Evolutionary conservation across 169 alveolate genomes (phyloP), one percentile per base, ranked within the genome.

Genomic region (Neospora caninum): DNA sequence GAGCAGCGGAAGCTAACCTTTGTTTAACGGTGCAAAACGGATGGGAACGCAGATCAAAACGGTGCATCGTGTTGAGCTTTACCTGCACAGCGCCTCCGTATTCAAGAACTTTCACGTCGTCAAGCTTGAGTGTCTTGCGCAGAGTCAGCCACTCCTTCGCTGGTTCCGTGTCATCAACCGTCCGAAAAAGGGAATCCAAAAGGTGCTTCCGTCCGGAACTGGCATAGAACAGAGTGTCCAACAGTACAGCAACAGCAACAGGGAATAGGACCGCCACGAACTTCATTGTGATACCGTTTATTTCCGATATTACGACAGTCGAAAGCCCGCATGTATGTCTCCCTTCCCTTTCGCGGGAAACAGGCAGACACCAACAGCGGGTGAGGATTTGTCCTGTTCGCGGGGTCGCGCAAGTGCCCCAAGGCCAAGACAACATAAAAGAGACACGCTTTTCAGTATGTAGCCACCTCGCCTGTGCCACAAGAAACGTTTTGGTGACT

Each of bases 81-180:
- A 82, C 89, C 89, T 41, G 64, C 36, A 82, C 89, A 42, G 89
- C 18, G 53, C 64, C 89, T 22, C 41, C 89, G 64, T 82, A 82
- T 31, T 42, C 64, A 18, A 82, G 89, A 0, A 82, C 39, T 42
- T 36, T 42, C 41, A 82, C 89, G 25, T 82, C 89, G 38, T 41
- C 69, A 7, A 16, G n/a, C 67, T 38, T 82, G 20, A 82, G 69
- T 13, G 67, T 13, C 25, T 20, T 43, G 34, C 53, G 67, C 25
- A 82, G 64, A 41, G 38, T 38, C 58, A 41, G 22, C 89, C 89
- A 82, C 41, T 42, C 41, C 41, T 4, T 49, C 41, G 22, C 89
- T 29, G 31, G 36, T 16, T 31, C 38, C 39, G 69, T 10, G 67
- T 82, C 89, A 27, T 82, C 89, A 82, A 38, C 20, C 69, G 2